Evolutionary conservation across 225 moss, liverwort and hornwort species (phyloP), one percentile per base, ranked within the genome.

Genomic region (Sphagnum contortum): DNA sequence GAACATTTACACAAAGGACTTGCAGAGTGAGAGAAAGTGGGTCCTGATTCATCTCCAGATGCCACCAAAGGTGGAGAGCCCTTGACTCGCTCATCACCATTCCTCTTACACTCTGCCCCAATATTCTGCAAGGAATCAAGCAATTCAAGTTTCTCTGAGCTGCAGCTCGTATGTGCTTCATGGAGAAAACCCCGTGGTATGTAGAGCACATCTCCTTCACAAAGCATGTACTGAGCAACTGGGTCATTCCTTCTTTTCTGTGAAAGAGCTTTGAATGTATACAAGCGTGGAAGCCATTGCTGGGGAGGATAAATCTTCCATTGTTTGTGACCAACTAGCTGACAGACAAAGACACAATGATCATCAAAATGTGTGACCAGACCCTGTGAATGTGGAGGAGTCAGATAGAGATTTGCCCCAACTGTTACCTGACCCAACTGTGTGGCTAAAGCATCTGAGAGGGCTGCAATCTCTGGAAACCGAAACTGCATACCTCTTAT

Each of bases 151-250:
- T 29, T 29, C 29, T 29, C 29, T 29, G 29, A 29, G 29, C 29
- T 29, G 49, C 56, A 63, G 66, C 60, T 65, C 57, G 86, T 83
- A 45, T 68, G 73, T 65, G 91, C 87, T 62, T 87, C 83, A 66
- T 91, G 94, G 68, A 81, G 76, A 63, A 83, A 94, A 49, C 94
- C 94, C 74, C 91, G 72, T 14, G 94, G 91, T 65, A 94, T 77
- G 69, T 94, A 94, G 12, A 94, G 74, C 57, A 85, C 59, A 50
- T 87, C 75, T 12, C 87, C 81, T 69, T 81, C 72, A 14, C 76
- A 69, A 52, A 94, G 74, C 51, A 69, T 57, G 57, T 73, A 75
- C 14, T 66, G 69, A 9, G 73, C 63, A 45, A 75, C 71, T 59
- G 52, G 57, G 8, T 69, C 53, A 50, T 81, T 47, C 48, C 64